phyloP scores from a whole-genome alignment of 768 basidiomycete genomes.

The Pilatotrama ljubarskyi region DNA sequence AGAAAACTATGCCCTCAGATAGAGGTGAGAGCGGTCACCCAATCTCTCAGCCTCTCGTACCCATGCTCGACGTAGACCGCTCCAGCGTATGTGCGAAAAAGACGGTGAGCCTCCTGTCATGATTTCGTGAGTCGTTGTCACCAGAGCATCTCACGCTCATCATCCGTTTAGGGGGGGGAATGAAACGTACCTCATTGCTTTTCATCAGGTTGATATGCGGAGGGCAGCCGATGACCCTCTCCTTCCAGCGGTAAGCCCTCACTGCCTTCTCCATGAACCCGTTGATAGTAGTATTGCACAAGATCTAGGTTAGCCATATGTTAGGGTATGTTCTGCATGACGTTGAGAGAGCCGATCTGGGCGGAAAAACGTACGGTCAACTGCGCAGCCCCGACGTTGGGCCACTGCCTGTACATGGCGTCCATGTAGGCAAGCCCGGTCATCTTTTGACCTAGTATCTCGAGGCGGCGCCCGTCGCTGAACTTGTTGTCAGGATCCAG shows the following conservation, averaged over 20 bases:
- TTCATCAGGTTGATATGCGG: not conserved
- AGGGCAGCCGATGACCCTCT: not conserved
- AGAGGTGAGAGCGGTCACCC: not conserved
- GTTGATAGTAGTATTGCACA: not conserved
- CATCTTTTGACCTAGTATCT: not conserved
- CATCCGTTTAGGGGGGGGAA: too few species aligned
- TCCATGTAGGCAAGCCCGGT: slow-evolving; percentile 1
- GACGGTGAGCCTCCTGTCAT: not conserved
- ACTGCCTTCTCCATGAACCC: slow-evolving; percentile 4
- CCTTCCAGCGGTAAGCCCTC: not conserved
- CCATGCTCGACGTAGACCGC: slow-evolving; percentile 4
- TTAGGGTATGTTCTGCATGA: not conserved
- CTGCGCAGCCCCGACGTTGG: not conserved
- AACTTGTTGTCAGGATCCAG: not conserved
- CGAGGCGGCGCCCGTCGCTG: not conserved
- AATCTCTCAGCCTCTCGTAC: not conserved
- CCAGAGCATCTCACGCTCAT: not conserved
- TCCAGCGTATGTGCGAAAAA: slow-evolving; percentile 2
- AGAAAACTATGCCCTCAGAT: not conserved
- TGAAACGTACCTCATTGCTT: not conserved
- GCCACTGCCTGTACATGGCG: not conserved
- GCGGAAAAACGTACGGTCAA: not conserved
- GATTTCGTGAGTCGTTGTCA: not conserved
- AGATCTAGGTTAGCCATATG: not conserved
- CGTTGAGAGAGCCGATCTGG: not conserved